Evolutionary conservation across 139 green algal genomes (phyloP).

Genomic region (Parachlorella kessleri): DNA sequence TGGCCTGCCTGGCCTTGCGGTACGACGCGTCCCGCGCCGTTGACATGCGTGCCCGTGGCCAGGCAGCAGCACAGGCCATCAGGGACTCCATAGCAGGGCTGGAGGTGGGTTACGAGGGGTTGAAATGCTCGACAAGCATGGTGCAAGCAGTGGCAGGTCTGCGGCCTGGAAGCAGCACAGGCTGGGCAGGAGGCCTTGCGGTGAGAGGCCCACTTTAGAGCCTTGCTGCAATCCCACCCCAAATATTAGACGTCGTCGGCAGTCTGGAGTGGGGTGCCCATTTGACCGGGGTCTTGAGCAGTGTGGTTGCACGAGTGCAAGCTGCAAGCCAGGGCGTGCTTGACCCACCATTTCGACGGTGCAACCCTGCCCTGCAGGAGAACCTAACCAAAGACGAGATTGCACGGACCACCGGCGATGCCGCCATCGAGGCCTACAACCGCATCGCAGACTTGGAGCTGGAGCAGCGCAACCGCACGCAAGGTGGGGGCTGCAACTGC

Average conservation of each 20-base stretch:
- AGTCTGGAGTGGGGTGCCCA: no score
- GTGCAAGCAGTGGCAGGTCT: no score
- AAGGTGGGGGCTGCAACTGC: conserved; percentile 16
- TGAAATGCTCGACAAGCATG: no score
- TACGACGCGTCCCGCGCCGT: conserved; percentile 73
- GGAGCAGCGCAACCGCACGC: conserved; percentile 33
- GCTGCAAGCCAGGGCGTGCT: no score
- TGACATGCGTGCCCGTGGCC: conserved; percentile 59
- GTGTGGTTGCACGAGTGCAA: no score
- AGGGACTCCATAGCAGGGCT: conserved; percentile 44
- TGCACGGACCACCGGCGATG: conserved; percentile 50
- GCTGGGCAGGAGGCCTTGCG: no score
- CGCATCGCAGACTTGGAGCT: conserved; percentile 51
- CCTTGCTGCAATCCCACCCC: no score
- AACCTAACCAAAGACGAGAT: conserved; percentile 39
- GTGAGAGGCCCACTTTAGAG: no score
- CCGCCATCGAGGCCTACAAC: conserved; percentile 67
- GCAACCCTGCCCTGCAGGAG: background rate
- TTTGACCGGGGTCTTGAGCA: no score
- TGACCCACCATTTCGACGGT: no score
- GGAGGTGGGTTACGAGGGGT: conserved; percentile 17
- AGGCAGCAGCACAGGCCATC: conserved; percentile 65
- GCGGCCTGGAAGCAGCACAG: no score
- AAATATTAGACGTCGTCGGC: no score
- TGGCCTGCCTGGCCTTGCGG: conserved; percentile 76